Evolutionary conservation across 2,329 filamentous ascomycete genomes (phyloP).

Genomic region (Pestalotiopsis sp.): DNA sequence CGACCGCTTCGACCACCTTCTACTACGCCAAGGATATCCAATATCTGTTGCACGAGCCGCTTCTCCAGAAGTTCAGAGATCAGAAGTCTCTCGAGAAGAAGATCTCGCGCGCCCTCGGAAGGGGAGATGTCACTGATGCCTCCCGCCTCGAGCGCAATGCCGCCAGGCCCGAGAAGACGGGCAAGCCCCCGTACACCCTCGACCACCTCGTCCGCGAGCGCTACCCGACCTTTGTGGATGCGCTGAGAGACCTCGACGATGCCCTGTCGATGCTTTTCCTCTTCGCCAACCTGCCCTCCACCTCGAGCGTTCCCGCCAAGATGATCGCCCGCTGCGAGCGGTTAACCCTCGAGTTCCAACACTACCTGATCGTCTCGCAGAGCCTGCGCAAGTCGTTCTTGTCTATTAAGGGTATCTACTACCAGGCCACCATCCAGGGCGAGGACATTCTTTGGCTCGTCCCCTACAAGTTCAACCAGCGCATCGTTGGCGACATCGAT

Average conservation of each 20-base stretch:
- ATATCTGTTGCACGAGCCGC: conserved; percentile 94
- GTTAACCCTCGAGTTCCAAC: conserved; percentile 92
- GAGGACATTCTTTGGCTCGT: conserved; percentile 97
- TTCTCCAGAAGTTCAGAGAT: conserved; percentile 92
- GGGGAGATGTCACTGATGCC: conserved; percentile 89
- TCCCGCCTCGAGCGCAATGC: conserved; percentile 86
- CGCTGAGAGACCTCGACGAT: conserved; percentile 92
- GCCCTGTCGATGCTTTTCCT: conserved; percentile 96
- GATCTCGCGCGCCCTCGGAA: conserved; percentile 87
- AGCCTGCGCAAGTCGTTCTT: conserved; percentile 94
- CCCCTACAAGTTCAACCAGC: conserved; percentile 97
- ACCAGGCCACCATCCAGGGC: conserved; percentile 95
- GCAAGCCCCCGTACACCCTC: conserved; percentile 85
- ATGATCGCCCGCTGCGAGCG: conserved; percentile 95
- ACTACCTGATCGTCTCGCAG: conserved; percentile 92
- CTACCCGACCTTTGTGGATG: conserved; percentile 96
- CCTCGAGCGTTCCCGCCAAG: conserved; percentile 86
- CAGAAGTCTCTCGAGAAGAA: conserved; percentile 98
- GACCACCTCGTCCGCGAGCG: conserved; percentile 98
- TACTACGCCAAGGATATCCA: conserved; percentile 94
- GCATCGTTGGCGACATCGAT: conserved; percentile 90
- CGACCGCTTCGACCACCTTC: conserved; percentile 90
- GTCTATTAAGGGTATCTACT: conserved; percentile 99
- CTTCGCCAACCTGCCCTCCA: conserved; percentile 94
- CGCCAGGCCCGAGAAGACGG: conserved; percentile 83